Base-by-base conservation (phyloP, 768 basidiomycete genomes). In the Chalciporus piperatus region DNA sequence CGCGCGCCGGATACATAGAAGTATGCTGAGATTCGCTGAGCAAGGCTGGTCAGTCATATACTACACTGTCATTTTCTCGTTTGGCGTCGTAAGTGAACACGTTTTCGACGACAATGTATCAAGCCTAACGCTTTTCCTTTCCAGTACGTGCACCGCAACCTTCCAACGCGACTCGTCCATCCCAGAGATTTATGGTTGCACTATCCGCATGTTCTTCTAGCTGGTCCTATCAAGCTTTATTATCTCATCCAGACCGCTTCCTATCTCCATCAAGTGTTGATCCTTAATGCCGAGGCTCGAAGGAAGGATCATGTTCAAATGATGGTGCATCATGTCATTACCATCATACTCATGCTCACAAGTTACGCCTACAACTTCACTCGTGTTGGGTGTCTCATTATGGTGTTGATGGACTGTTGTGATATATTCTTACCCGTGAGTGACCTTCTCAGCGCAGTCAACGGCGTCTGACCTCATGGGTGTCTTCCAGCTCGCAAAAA, bases 301-400 rank as follows among this genome's bases (percentile, higher is more conserved):
- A 78, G 97, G 50, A 93, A 92, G 67, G 97, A 99, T 69, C 92
- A 98, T 69, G 74, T 76, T 60, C 96, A 98, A 71, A 98, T 98
- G 96, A 89, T 98, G 81, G 74, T 85, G 22, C 97, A 99, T 73
- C 97, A 99, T 67, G 65, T 96, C 59, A 87, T 98, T 58, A 96
- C 94, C 12, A 79, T 94, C 54, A 64, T 77, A 44, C 81, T 99
- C 55, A 83, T 98, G 72, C 70, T 76, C 30, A 62, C 75, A 37
- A 93, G 90, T 68, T 98, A 97, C 71, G 77, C 78, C 54, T 82
- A 77, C 66, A 87, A 94, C 70, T 87, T 85, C 65, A 96, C 92
- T 9, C 87, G 94, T 41, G 80, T 95, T 40, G 97, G 97, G 14
- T 91, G 87, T 59, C 74, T 93, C 41, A 84, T 97, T 53, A 87